Percentiles rank a stretch among this genome's conserved stretches.
Evolutionary conservation across 2,329 filamentous ascomycete species (phyloP).

Genomic region (Curvularia sp.): DNA sequence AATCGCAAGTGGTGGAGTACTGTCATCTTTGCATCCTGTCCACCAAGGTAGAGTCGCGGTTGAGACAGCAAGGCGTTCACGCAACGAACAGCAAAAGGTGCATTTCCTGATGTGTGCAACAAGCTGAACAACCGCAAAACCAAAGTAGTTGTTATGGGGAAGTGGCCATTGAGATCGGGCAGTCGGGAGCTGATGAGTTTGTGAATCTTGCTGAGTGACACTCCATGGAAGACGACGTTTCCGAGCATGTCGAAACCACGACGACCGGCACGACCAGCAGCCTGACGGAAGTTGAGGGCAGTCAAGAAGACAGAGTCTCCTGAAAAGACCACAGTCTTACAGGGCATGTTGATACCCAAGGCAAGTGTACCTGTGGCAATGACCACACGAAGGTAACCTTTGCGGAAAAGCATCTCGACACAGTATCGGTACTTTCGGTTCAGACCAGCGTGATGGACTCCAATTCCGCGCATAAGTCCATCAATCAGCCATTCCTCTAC

Average conservation of each 20-base stretch:
- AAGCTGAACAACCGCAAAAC: slow-evolving; percentile 73
- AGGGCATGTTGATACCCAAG: slow-evolving; percentile 75
- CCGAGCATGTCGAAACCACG: slow-evolving; percentile 81
- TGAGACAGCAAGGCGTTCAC: slow-evolving; percentile 74
- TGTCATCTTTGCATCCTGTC: slow-evolving; percentile 69
- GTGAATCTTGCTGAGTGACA: slow-evolving; percentile 66
- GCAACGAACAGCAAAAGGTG: slow-evolving; percentile 66
- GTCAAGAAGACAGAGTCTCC: slow-evolving; percentile 77
- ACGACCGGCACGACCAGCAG: slow-evolving; percentile 77
- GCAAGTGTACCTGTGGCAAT: slow-evolving; percentile 78
- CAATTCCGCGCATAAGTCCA: slow-evolving; percentile 71
- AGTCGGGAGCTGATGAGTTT: slow-evolving; percentile 75
- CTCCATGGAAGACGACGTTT: slow-evolving; percentile 78
- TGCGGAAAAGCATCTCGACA: slow-evolving; percentile 77
- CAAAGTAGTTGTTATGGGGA: slow-evolving; percentile 76
- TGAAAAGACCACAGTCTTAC: slow-evolving; percentile 79
- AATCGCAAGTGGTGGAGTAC: slow-evolving; percentile 80
- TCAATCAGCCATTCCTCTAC: slow-evolving; percentile 63
- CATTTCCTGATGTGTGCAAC: slow-evolving; percentile 69
- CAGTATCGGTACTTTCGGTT: slow-evolving; percentile 76
- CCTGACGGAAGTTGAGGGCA: slow-evolving; percentile 78
- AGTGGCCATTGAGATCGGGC: slow-evolving; percentile 77
- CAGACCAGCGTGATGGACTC: slow-evolving; percentile 81
- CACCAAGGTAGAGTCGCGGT: slow-evolving; percentile 73
- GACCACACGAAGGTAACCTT: slow-evolving; percentile 72